Evolutionary conservation across 257 asterid species (phyloP).

Genomic region (Orobanche coerulescens): DNA sequence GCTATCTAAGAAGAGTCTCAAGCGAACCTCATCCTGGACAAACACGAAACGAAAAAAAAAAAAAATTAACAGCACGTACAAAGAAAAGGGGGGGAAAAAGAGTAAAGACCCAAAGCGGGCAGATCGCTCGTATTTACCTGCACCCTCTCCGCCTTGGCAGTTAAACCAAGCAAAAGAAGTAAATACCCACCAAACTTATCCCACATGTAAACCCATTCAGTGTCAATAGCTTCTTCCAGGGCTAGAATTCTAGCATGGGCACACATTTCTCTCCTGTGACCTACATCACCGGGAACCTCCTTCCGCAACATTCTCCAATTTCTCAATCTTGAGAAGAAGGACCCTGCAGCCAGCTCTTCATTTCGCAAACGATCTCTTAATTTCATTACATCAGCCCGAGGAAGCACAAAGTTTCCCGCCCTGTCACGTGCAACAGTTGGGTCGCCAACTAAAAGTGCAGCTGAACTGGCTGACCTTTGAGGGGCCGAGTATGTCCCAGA

Average conservation of each 20-base stretch:
- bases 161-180: conserved; percentile 95
- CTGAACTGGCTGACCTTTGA: conserved; percentile 97
- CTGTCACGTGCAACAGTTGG: conserved; percentile 86
- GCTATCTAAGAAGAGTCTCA: conserved; percentile 93
- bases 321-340: conserved; percentile 56
- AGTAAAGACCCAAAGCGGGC: conserved; percentile 7
- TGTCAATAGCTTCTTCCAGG: conserved; percentile 96
- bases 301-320: conserved; percentile 51
- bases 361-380: conserved; percentile 92
- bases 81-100: background rate
- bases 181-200: conserved; percentile 98
- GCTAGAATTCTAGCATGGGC: conserved; percentile 98
- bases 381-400: conserved; percentile 96
- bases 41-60: conserved; percentile 14
- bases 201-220: conserved; percentile 99
- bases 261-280: conserved; percentile 93
- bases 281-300: conserved; percentile 72
- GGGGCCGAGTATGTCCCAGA: conserved; percentile 99
- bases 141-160: conserved; percentile 97
- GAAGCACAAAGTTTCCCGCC: conserved; percentile 97
- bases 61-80: conserved; percentile 14
- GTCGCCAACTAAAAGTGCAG: conserved; percentile 98
- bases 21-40: conserved; percentile 91
- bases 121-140: conserved; percentile 52
- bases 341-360: conserved; percentile 92